Evolutionary conservation across 352 stramenopile genomes (phyloP).

Genomic region (Thraustochytrium striatum): DNA sequence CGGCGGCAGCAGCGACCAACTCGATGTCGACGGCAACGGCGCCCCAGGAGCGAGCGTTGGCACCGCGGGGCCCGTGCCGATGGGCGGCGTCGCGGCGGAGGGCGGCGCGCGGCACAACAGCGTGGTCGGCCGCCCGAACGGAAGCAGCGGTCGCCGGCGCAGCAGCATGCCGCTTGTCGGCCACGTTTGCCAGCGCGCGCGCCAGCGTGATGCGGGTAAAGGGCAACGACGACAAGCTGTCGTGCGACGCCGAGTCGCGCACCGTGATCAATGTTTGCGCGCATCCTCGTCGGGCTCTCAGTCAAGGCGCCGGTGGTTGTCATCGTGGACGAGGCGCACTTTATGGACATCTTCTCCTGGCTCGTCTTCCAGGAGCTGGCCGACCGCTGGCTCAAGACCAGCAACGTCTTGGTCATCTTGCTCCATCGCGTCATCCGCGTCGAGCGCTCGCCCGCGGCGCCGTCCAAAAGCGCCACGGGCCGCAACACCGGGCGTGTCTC

Average conservation of each 20-base stretch:
- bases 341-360: constrained; percentile 22
- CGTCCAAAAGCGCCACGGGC: not conserved
- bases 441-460: not conserved
- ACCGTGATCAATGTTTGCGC: constrained; percentile 6
- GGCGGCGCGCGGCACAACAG: too few species aligned
- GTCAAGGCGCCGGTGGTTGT: not conserved
- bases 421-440: constrained; percentile 9
- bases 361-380: constrained; percentile 39
- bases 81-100: too few species aligned
- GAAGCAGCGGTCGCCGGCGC: too few species aligned
- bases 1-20: too few species aligned
- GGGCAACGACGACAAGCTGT: not conserved
- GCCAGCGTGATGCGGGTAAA: not conserved
- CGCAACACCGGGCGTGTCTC: not conserved
- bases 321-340: constrained; percentile 39
- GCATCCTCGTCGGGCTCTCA: constrained; percentile 3
- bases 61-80: too few species aligned
- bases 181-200: not conserved
- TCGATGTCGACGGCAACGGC: too few species aligned
- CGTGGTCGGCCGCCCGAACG: too few species aligned
- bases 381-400: not conserved
- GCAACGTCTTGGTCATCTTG: constrained; percentile 22
- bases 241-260: not conserved
- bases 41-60: too few species aligned
- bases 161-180: too few species aligned